Evolutionary conservation across 2,329 filamentous ascomycete genomes (phyloP).

Genomic region (Pseudogymnoascus sp.): DNA sequence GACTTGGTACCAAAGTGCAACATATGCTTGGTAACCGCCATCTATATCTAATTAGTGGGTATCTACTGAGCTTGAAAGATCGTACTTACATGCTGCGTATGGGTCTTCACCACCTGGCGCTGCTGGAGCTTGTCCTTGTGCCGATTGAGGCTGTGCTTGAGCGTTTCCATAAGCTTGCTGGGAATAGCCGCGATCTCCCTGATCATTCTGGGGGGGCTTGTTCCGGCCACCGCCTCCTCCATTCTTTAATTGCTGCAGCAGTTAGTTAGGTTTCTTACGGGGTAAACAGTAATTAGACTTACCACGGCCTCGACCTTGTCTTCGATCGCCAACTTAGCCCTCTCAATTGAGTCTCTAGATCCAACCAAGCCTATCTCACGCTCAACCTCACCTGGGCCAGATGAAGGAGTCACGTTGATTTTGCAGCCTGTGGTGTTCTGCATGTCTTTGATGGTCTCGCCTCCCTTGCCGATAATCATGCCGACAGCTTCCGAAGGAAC

Average conservation of each 20-base stretch:
- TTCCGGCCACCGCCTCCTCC: constrained; percentile 38
- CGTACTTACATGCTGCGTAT: constrained; percentile 63
- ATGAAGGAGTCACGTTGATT: constrained; percentile 83
- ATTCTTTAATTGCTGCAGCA: constrained; percentile 42
- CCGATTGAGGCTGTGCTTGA: constrained; percentile 35
- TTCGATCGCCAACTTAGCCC: constrained; percentile 76
- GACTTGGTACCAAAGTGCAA: constrained; percentile 74
- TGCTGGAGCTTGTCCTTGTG: constrained; percentile 33
- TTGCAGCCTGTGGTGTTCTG: constrained; percentile 82
- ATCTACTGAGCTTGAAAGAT: constrained; percentile 20
- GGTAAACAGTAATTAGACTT: constrained; percentile 33
- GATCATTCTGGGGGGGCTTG: constrained; percentile 41
- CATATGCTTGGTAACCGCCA: constrained; percentile 74
- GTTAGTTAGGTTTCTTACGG: constrained; percentile 17
- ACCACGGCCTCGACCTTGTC: constrained; percentile 89
- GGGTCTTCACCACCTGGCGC: constrained; percentile 50
- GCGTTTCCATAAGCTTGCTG: constrained; percentile 37
- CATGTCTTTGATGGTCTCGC: constrained; percentile 92
- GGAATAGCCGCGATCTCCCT: constrained; percentile 45
- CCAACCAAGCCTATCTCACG: constrained; percentile 83
- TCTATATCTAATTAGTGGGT: constrained; percentile 37
- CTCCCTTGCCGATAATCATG: constrained; percentile 94
- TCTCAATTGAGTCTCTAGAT: constrained; percentile 64
- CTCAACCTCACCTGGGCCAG: constrained; percentile 67
- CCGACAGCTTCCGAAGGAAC: constrained; percentile 88